Evolutionary conservation across 768 basidiomycete genomes (phyloP).

Genomic region (Mycena amicta): DNA sequence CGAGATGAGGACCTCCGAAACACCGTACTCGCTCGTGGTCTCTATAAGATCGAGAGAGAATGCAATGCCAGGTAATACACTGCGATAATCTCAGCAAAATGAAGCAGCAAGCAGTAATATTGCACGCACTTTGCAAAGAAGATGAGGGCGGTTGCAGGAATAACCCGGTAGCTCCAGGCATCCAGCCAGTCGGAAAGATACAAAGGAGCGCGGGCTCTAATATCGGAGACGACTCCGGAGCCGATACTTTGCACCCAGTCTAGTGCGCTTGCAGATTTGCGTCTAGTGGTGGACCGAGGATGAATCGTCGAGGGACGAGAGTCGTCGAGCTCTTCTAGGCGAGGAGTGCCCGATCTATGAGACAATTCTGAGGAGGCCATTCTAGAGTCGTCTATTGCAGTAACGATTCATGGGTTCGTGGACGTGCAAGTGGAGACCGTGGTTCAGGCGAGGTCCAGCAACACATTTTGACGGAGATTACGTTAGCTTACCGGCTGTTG

Average conservation of each 20-base stretch:
- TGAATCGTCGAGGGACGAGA: slow-evolving; percentile 14
- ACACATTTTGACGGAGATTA: not conserved
- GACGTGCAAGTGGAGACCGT: too few species aligned
- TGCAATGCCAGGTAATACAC: slow-evolving; percentile 87
- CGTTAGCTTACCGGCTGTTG: not conserved
- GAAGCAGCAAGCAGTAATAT: not conserved
- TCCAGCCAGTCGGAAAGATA: slow-evolving; percentile 89
- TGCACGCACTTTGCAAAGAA: slow-evolving; percentile 77
- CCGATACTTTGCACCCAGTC: slow-evolving; percentile 39
- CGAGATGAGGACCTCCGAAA: slow-evolving; percentile 79
- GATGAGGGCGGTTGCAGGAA: slow-evolving; percentile 84
- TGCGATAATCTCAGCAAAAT: slow-evolving; percentile 25
- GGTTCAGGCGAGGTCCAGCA: not conserved
- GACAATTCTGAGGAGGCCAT: slow-evolving; percentile 17
- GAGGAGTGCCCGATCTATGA: slow-evolving; percentile 6
- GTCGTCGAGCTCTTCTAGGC: not conserved
- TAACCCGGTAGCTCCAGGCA: slow-evolving; percentile 88
- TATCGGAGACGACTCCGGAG: slow-evolving; percentile 69
- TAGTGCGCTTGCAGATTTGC: slow-evolving; percentile 5
- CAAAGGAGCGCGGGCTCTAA: slow-evolving; percentile 72
- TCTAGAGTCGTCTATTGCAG: not conserved
- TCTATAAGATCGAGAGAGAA: slow-evolving; percentile 93
- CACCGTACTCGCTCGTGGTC: slow-evolving; percentile 87
- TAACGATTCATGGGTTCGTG: not conserved
- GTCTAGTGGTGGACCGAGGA: slow-evolving; percentile 3